These are phyloP conservation scores for Phaeophleospora eucalypticola DNA, from an alignment of 2,329 filamentous ascomycete species.

Conservation along the genomic window DNA sequence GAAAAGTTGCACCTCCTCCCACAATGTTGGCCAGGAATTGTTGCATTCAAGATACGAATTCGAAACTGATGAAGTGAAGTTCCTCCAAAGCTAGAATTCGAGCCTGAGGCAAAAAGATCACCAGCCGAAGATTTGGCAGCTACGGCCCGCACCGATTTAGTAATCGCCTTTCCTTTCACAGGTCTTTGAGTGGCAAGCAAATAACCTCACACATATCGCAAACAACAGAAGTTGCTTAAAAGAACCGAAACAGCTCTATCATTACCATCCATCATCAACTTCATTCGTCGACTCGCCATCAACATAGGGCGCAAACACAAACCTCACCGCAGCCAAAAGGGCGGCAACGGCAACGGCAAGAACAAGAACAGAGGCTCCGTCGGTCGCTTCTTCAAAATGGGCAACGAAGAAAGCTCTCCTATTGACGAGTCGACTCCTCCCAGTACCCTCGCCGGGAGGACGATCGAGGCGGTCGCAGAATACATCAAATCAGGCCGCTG, in stretches of 20 bases:
- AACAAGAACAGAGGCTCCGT: slow-evolving; percentile 2
- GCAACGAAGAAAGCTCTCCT: slow-evolving; percentile 71
- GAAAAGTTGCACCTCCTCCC: background rate
- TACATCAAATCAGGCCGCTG: slow-evolving; percentile 68
- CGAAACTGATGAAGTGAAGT: background rate
- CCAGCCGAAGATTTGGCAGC: too few species aligned
- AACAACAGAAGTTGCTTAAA: too few species aligned
- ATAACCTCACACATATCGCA: too few species aligned
- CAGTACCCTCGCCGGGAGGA: slow-evolving; percentile 62
- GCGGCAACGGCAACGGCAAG: slow-evolving; percentile 5
- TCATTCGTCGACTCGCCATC: slow-evolving; percentile 21
- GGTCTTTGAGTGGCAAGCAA: too few species aligned
- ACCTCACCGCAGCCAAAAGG: slow-evolving; percentile 37
- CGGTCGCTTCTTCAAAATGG: slow-evolving; percentile 59
- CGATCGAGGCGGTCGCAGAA: slow-evolving; percentile 70
- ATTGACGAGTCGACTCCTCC: slow-evolving; percentile 63
- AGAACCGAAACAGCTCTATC: too few species aligned
- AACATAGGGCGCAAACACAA: slow-evolving; percentile 52
- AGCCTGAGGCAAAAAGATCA: too few species aligned
- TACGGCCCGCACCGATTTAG: too few species aligned
- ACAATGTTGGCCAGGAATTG: background rate
- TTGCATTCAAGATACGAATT: too few species aligned
- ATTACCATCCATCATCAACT: slow-evolving; percentile 11
- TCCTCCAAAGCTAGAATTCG: background rate
- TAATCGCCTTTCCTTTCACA: too few species aligned